Evolutionary conservation across 2,329 filamentous ascomycete species (phyloP), one percentile per base, ranked within the genome.

Genomic region (Thyridium curvatum): DNA sequence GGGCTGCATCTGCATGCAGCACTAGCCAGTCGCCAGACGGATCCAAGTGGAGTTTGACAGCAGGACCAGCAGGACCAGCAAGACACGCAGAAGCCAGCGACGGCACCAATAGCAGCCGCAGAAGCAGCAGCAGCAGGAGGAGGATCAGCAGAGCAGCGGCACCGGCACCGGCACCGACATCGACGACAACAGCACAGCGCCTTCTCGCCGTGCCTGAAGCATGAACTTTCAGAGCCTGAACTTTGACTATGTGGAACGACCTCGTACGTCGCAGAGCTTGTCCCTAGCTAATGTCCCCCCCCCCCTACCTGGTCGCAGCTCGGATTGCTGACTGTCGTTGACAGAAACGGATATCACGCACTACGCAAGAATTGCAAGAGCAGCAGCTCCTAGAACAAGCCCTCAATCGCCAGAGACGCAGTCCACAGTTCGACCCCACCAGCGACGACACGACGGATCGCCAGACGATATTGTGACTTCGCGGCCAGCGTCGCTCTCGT

Each of bases 161-260:
- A n/a, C n/a, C n/a, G n/a, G n/a, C n/a, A n/a, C n/a, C n/a, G n/a
- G 21, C 21, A 28, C 13, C 17, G 34, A 18, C 18, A 21, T 16
- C 15, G 16, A 17, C 21, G 34, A 35, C 34, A 18, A 30, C 15
- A 30, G 33, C 30, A 26, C 41, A 34, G 41, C 49, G 29, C 38
- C 41, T 42, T n/a, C n/a, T n/a, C n/a, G n/a, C n/a, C n/a, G n/a
- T n/a, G n/a, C n/a, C n/a, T n/a, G n/a, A n/a, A 61, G 45, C 49
- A 67, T 67, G 64, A 65, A 60, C 50, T 56, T 55, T 47, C 59
- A 60, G 51, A 56, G 55, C 46, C 42, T 52, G 41, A 53, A 57
- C 51, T 56, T 56, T 45, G 54, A 64, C 44, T 49, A 56, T 54
- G 54, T 59, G 48, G 60, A 64, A 53, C 53, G 50, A 46, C 47